Percentiles rank a stretch among this genome's conserved stretches.
These are phyloP conservation scores for Naganishia kalamii DNA, from an alignment of 768 basidiomycete genomes.

Conservation along the genomic window DNA sequence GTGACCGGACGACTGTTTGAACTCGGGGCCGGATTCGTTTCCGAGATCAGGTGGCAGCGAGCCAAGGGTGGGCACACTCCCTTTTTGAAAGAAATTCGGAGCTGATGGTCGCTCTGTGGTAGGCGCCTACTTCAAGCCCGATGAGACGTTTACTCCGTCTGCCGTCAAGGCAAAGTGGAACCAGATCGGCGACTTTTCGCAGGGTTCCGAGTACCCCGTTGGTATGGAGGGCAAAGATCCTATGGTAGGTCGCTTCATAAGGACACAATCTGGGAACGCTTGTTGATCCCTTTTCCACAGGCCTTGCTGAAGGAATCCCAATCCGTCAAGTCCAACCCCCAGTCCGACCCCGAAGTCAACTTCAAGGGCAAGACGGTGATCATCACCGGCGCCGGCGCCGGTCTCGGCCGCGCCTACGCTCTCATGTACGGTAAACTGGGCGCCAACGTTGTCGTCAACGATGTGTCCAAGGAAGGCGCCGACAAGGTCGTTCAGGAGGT, in stretches of 20 bases:
- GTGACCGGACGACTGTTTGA: slow-evolving; percentile 62
- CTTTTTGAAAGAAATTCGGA: background rate
- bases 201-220: slow-evolving; percentile 59
- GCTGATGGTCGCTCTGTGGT: background rate
- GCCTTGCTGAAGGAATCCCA: slow-evolving; percentile 61
- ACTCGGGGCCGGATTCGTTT: slow-evolving; percentile 83
- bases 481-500: slow-evolving; percentile 81
- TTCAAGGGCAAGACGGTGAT: slow-evolving; percentile 88
- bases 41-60: slow-evolving; percentile 89
- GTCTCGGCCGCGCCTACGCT: slow-evolving; percentile 85
- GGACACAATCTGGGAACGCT: background rate
- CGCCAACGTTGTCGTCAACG: slow-evolving; percentile 95
- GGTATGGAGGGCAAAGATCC: slow-evolving; percentile 55
- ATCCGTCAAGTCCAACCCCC: slow-evolving; percentile 60
- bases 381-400: slow-evolving; percentile 89
- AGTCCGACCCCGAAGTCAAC: slow-evolving; percentile 63
- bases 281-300: slow-evolving; percentile 39
- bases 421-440: slow-evolving; percentile 84
- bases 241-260: slow-evolving; percentile 30
- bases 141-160: slow-evolving; percentile 83
- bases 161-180: slow-evolving; percentile 84
- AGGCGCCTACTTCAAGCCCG: slow-evolving; percentile 73
- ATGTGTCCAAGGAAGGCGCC: slow-evolving; percentile 80
- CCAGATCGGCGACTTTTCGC: slow-evolving; percentile 71
- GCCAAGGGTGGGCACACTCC: slow-evolving; percentile 59